Evolutionary conservation across 2,329 filamentous ascomycete genomes (phyloP), one percentile per base, ranked within the genome.

Genomic region (Diaporthe velutina): DNA sequence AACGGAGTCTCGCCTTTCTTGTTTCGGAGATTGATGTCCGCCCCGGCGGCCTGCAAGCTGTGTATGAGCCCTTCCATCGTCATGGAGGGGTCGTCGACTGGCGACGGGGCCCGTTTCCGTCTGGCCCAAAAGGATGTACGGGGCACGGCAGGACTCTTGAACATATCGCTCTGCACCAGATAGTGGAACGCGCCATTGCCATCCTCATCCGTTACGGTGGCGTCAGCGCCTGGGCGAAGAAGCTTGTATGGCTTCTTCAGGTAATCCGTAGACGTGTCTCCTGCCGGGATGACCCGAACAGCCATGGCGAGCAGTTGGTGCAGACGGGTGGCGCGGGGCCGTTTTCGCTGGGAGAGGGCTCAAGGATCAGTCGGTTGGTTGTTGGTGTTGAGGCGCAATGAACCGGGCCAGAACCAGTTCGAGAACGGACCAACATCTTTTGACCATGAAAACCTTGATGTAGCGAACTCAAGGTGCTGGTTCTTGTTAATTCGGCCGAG

Each of bases 141-240:
- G 17, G 54, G 54, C 54, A 30, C 33, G 40, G 25, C 8, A 42
- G 40, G 40, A 25, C 19, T 38, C 42, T 45, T 25, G 40, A 55
- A 71, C 45, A 52, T 45, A 33, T 57, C 28, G 70, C 70, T 60
- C 22, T 57, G 28, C 13, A 61, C 70, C 9, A 57, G 25, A 25
- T 71, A 57, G 55, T 71, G 55, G 15, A 71, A 61, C n/a, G 70
- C 70, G 5, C 70, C 70, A 25, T 71, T 71, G 35, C 70, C 70
- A 4, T 61, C 52, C 40, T 42, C 12, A 17, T 71, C 70, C 4
- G 55, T 45, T 33, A 64, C 17, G 4, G 3, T 64, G 40, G 40
- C 60, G 40, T 64, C 60, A 2, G 60, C 40, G 28, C 60, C 60
- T 30, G 15, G 60, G 40, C 60, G 60, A 48, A 64, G 60, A n/a